Conservation (phyloP, 2,329 filamentous ascomycete genomes). For the Fusarium pilosicola region DNA sequence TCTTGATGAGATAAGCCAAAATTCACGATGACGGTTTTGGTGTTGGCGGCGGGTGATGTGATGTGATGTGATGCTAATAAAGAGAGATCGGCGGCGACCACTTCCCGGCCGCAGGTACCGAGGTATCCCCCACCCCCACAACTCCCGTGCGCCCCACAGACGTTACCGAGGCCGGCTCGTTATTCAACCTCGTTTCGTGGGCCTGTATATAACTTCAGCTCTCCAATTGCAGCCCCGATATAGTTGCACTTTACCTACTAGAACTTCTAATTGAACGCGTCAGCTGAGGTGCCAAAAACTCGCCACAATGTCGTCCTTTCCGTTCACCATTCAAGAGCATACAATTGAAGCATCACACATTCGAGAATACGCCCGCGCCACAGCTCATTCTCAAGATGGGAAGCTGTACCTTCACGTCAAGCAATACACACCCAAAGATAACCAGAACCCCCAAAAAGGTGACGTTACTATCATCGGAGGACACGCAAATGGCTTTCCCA, state of each 20-base stretch:
- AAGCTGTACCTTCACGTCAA: slow-evolving; percentile 80
- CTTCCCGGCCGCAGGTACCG: slow-evolving; percentile 36
- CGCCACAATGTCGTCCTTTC: slow-evolving; percentile 37
- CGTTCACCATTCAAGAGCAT: slow-evolving; percentile 78
- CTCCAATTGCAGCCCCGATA: neutral
- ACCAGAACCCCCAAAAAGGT: slow-evolving; percentile 72
- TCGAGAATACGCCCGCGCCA: slow-evolving; percentile 81
- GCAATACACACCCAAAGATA: slow-evolving; percentile 84
- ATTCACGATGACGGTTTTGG: slow-evolving; percentile 1
- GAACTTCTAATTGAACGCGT: too few species aligned
- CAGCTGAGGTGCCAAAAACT: neutral
- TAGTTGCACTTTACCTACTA: neutral
- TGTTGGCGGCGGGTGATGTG: neutral
- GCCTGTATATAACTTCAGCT: neutral
- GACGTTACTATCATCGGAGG: slow-evolving; percentile 87
- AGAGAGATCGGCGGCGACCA: slow-evolving; percentile 17
- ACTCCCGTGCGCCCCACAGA: slow-evolving; percentile 16
- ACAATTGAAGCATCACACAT: slow-evolving; percentile 79
- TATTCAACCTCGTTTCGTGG: slow-evolving; percentile 14
- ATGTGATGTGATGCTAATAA: neutral
- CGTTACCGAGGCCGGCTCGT: slow-evolving; percentile 31
- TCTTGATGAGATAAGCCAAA: slow-evolving; percentile 1
- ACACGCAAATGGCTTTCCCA: slow-evolving; percentile 93
- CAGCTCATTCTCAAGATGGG: slow-evolving; percentile 78
- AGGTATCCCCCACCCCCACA: slow-evolving; percentile 36